These are phyloP conservation scores for Barbatosphaeria neglecta DNA, from an alignment of 495 filamentous ascomycete species.

Conservation along the genomic window DNA sequence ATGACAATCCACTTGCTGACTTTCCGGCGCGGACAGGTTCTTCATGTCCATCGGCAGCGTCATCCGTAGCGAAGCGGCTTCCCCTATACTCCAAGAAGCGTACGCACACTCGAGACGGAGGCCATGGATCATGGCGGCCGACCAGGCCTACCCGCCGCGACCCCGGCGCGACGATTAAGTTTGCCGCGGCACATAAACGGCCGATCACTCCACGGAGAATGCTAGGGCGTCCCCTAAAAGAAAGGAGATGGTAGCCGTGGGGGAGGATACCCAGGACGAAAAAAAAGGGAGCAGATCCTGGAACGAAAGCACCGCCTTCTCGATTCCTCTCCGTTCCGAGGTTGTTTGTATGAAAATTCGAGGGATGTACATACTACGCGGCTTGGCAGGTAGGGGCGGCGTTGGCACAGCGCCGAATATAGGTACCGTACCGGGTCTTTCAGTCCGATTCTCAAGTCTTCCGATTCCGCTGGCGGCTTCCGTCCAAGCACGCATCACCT, in stretches of 20 bases:
- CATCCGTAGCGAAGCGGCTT: slow-evolving; percentile 75
- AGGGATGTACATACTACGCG: not conserved
- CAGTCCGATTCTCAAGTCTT: too few species aligned
- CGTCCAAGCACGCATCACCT: not conserved
- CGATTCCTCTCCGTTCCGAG: too few species aligned
- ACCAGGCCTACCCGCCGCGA: slow-evolving; percentile 32
- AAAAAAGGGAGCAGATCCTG: not conserved
- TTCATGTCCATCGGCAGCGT: slow-evolving; percentile 99
- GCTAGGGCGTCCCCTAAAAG: too few species aligned
- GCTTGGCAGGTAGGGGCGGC: not conserved
- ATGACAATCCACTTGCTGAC: slow-evolving; percentile 4
- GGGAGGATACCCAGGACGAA: not conserved
- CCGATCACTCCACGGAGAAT: not conserved
- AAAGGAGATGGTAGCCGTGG: too few species aligned
- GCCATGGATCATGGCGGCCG: slow-evolving; percentile 50
- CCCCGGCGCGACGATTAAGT: not conserved
- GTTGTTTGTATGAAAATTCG: not conserved
- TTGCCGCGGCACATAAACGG: not conserved
- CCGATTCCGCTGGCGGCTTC: not conserved
- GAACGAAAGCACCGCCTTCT: not conserved
- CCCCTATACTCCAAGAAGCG: slow-evolving; percentile 48
- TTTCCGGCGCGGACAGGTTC: slow-evolving; percentile 45
- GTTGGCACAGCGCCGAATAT: not conserved
- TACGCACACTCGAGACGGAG: slow-evolving; percentile 44
- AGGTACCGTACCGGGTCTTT: not conserved